These are phyloP conservation scores for Alternaria sp. DNA, from an alignment of 2,329 filamentous ascomycete genomes.

Conservation along the genomic window DNA sequence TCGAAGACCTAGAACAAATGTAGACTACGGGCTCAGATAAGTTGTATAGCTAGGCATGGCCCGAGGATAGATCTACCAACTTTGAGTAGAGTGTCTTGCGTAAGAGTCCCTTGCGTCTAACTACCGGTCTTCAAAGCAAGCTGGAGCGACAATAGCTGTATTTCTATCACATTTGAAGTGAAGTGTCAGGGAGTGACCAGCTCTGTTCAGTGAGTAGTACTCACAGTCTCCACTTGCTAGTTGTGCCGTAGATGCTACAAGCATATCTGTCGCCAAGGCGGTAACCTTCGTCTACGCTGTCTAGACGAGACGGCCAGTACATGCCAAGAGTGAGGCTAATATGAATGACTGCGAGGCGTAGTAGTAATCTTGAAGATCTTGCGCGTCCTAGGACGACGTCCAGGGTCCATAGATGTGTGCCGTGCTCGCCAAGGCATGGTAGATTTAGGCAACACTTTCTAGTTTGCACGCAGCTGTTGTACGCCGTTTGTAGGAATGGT, in stretches of 20 bases:
- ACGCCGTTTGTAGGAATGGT: not conserved
- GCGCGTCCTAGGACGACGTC: not conserved
- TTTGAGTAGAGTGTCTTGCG: not conserved
- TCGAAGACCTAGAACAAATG: slow-evolving; percentile 15
- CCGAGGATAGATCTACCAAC: not conserved
- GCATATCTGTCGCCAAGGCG: slow-evolving; percentile 9
- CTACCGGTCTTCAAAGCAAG: not conserved
- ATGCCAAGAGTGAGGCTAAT: slow-evolving; percentile 15
- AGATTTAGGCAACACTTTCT: not conserved
- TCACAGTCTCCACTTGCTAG: not conserved
- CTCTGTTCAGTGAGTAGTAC: not conserved
- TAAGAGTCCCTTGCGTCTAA: not conserved
- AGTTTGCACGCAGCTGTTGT: not conserved
- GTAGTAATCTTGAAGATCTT: not conserved
- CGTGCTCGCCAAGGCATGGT: not conserved
- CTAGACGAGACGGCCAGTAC: slow-evolving; percentile 8
- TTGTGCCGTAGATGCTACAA: not conserved
- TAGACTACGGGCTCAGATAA: slow-evolving; percentile 24
- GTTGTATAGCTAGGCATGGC: not conserved
- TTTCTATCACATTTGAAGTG: not conserved
- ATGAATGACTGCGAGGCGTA: not conserved
- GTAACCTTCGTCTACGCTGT: slow-evolving; percentile 2
- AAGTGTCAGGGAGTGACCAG: not conserved
- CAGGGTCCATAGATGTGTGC: not conserved
- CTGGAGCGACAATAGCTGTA: not conserved